Base-by-base conservation (phyloP, 805 yeast species). In the Nakazawaea ambrosiae region DNA sequence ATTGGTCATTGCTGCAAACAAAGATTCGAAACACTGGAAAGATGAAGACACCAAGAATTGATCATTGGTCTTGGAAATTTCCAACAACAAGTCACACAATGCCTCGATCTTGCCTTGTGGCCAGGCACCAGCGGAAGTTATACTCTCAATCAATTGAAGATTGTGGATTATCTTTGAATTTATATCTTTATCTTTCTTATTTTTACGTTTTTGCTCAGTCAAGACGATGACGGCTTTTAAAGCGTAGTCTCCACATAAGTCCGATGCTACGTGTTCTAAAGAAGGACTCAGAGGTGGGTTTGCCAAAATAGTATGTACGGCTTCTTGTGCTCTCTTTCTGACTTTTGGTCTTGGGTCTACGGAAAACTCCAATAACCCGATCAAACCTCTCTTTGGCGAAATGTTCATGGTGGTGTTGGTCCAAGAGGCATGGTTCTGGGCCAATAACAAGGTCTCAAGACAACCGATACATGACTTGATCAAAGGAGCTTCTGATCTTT, bases 331-430 rank as follows among this genome's bases (percentile, higher is more conserved):
- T 65, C 97, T 81, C 72, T 83, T 86, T 57, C 98, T 77, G 10
- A 92, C 95, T 51, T 92, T 92, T 26, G 98, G 98, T 54, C 97
- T 75, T 32, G 83, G 81, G 58, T 92, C 97, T 30, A 85, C 61
- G 0, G 90, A 75, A 44, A 87, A 68, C 55, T 84, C 87, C 42
- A 89, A 60, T 42, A 89, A 60, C 32, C 90, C 95, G 27, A 73
- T 70, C 41, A 88, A 61, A 30, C 92, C 96, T 66, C 94, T 75
- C 53, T 73, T 75, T 35, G 96, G 95, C n/a, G 83, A 74, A 42
- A 66, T 66, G 45, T 58, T 72, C 58, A 60, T 60, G 43, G 58
- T 53, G 23, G 73, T 57, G 46, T 71, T 71, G 40, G 61, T 65
- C 99, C 99, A 92, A 12, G 87, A 73, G 42, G 72, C 71, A 28